Conservation (phyloP, 768 basidiomycete genomes). For the Kondoa subrosea region DNA sequence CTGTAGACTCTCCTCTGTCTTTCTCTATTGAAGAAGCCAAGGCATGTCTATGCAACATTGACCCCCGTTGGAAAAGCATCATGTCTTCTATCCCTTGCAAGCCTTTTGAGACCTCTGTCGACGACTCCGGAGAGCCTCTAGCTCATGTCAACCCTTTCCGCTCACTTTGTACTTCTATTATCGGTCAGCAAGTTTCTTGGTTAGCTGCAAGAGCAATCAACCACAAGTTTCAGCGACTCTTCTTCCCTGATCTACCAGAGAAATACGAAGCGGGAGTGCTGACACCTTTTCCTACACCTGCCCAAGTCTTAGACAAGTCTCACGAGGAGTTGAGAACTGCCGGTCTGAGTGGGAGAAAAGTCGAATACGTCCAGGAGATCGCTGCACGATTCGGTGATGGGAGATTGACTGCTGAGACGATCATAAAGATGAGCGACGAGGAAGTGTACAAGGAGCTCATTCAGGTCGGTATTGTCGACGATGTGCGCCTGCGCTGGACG, state of each 20-base stretch:
- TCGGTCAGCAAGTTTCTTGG: constrained; percentile 68
- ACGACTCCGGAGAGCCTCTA: not conserved
- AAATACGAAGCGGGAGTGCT: constrained; percentile 29
- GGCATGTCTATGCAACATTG: not conserved
- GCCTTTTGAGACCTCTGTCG: not conserved
- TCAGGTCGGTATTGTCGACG: constrained; percentile 50
- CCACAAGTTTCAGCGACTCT: constrained; percentile 61
- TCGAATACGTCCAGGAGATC: constrained; percentile 70
- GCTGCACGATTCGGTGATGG: constrained; percentile 67
- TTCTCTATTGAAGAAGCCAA: not conserved
- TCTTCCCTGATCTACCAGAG: constrained; percentile 56
- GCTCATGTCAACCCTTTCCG: constrained; percentile 31
- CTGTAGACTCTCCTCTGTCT: not conserved
- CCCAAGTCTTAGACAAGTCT: constrained; percentile 48
- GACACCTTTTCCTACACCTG: constrained; percentile 48
- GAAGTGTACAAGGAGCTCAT: constrained; percentile 39
- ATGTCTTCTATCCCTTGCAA: not conserved
- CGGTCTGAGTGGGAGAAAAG: constrained; percentile 68
- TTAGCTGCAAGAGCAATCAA: constrained; percentile 66
- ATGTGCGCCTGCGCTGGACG: not conserved
- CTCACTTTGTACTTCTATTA: constrained; percentile 53
- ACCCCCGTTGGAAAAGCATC: not conserved
- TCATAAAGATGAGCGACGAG: constrained; percentile 56
- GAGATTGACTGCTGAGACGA: constrained; percentile 52
- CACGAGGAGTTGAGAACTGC: constrained; percentile 48